These are phyloP conservation scores for Croton laevigatus DNA, from an alignment of 441 rosid species.

Conservation along the genomic window DNA sequence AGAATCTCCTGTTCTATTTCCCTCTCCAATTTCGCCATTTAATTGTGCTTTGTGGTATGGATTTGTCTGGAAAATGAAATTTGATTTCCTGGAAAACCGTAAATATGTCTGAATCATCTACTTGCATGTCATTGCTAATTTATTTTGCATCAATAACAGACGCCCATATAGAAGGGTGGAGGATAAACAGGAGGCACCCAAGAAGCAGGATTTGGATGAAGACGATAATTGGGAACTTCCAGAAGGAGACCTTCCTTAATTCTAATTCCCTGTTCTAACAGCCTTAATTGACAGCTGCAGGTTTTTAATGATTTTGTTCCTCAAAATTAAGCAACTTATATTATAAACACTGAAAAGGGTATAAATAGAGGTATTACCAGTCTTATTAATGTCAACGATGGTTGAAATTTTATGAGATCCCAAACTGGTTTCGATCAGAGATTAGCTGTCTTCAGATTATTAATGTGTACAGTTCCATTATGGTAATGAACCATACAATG, in stretches of 20 bases:
- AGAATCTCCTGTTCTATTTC: background rate
- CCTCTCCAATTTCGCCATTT: background rate
- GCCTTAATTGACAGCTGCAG: background rate
- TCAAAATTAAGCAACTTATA: background rate
- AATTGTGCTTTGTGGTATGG: background rate
- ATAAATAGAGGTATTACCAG: background rate
- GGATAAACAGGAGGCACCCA: constrained; percentile 23
- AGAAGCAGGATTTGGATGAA: constrained; percentile 25
- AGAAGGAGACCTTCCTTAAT: constrained; percentile 33
- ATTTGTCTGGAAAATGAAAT: background rate
- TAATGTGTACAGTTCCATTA: background rate
- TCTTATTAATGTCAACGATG: background rate
- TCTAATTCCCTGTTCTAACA: background rate
- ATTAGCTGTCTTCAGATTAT: background rate
- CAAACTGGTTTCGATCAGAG: background rate
- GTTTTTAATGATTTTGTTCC: background rate
- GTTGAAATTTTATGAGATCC: background rate
- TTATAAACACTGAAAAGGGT: background rate
- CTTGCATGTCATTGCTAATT: background rate
- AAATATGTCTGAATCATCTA: background rate
- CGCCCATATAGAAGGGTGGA: constrained; percentile 23
- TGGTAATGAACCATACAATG: background rate
- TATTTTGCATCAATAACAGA: constrained; percentile 20
- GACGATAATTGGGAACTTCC: constrained; percentile 49
- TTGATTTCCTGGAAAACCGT: background rate